Percentiles rank a stretch among this genome's conserved stretches.
Evolutionary conservation across 768 basidiomycete genomes (phyloP).

Genomic region (Ephemerocybe angulata): DNA sequence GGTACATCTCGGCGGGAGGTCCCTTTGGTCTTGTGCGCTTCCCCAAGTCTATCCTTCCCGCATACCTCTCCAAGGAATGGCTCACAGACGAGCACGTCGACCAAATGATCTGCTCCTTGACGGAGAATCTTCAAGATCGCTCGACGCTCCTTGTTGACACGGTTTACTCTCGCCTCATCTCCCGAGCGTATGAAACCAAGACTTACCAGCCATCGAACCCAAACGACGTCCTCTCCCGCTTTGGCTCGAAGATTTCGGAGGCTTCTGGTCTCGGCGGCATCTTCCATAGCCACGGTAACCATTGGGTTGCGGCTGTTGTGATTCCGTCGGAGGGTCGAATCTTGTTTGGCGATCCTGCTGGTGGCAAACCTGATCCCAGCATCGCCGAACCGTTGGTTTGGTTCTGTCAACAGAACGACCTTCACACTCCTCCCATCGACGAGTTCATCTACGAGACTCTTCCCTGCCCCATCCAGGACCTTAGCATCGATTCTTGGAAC

Average conservation of each 20-base stretch:
- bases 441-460: neutral
- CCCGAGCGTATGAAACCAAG: neutral
- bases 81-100: conserved; percentile 15
- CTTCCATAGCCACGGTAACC: conserved; percentile 19
- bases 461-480: conserved; percentile 4
- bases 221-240: conserved; percentile 3
- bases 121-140: neutral
- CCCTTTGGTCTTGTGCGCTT: neutral
- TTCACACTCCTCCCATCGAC: neutral
- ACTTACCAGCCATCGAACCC: neutral
- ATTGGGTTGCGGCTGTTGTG: conserved; percentile 16
- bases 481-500: conserved; percentile 11
- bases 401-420: conserved; percentile 4
- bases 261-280: conserved; percentile 10
- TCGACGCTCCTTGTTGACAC: conserved; percentile 12
- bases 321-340: conserved; percentile 6
- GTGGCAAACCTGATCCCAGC: neutral
- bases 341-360: conserved; percentile 16
- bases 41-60: conserved; percentile 5
- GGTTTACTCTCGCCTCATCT: neutral
- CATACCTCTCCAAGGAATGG: conserved; percentile 15
- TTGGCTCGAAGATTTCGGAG: conserved; percentile 1
- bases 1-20: neutral
- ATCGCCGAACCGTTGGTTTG: conserved; percentile 9
- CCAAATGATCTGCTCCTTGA: conserved; percentile 6